A percentile compares a stretch with the other conserved stretches of the same genome.
Conservation (phyloP, 2,329 filamentous ascomycete genomes). For the Aspergillus oerlinghausenensis region DNA sequence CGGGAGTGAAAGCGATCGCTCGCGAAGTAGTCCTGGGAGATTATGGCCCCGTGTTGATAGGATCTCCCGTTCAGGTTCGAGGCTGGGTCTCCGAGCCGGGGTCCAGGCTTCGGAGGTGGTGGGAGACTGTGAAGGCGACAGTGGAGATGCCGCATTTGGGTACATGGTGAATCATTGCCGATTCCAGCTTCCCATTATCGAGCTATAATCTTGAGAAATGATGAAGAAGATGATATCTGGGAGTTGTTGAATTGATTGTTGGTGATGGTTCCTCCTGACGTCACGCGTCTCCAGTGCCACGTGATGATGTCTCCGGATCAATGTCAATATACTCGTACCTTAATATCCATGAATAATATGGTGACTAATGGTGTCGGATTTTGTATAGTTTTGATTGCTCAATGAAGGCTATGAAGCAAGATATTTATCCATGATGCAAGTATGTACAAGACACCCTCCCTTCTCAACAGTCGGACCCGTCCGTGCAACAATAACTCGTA, state of each 20-base stretch:
- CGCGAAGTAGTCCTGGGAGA: constrained; percentile 28
- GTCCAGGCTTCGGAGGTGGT: constrained; percentile 9
- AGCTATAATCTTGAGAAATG: not conserved
- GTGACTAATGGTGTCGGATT: too few species aligned
- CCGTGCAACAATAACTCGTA: not conserved
- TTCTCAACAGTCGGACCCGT: not conserved
- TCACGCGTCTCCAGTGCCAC: not conserved
- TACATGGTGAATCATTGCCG: not conserved
- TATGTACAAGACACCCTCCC: not conserved
- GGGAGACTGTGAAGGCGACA: constrained; percentile 1
- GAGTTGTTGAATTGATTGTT: not conserved
- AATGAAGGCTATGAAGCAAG: not conserved
- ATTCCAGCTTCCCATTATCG: not conserved
- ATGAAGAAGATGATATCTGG: not conserved
- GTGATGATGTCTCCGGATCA: not conserved
- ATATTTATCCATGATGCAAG: not conserved
- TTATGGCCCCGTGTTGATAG: constrained; percentile 38
- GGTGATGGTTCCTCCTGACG: not conserved
- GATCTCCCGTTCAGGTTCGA: constrained; percentile 32
- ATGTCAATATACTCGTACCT: not conserved
- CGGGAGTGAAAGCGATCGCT: constrained; percentile 19
- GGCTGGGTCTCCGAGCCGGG: constrained; percentile 25
- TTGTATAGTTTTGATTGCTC: not conserved
- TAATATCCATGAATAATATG: not conserved
- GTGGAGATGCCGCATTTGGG: not conserved